Evolutionary conservation across 257 asterid species (phyloP).

Genomic region (Paulownia fortunei): DNA sequence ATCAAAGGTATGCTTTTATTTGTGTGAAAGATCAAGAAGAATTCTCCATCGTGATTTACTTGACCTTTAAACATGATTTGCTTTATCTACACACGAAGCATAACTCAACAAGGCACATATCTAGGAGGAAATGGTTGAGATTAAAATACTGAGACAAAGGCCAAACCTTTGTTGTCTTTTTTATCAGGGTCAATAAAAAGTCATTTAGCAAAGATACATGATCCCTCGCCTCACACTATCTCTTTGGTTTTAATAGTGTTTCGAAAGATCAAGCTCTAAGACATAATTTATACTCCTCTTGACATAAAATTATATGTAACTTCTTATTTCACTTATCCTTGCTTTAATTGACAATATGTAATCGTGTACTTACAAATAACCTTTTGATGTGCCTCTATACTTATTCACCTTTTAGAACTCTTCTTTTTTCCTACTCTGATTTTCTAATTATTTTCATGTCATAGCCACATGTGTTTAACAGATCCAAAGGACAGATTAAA

Average conservation of each 20-base stretch:
- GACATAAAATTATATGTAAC: neutral
- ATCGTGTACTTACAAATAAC: too few relatives aligned
- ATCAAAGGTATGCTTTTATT: slow-evolving; percentile 50
- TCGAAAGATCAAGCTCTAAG: neutral
- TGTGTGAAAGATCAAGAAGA: slow-evolving; percentile 27
- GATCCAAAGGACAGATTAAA: neutral
- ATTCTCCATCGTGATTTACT: neutral
- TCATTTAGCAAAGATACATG: slow-evolving; percentile 18
- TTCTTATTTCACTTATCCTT: too few relatives aligned
- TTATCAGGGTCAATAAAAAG: slow-evolving; percentile 21
- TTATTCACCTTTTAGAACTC: too few relatives aligned
- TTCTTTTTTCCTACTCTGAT: too few relatives aligned
- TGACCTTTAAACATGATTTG: neutral
- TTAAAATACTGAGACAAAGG: slow-evolving; percentile 28
- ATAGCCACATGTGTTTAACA: neutral
- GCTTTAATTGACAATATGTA: too few relatives aligned
- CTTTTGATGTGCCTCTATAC: too few relatives aligned
- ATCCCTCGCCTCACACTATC: neutral
- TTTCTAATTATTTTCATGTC: too few relatives aligned
- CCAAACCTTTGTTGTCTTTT: too few relatives aligned
- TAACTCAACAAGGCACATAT: neutral
- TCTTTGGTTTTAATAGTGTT: neutral
- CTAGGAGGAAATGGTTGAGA: slow-evolving; percentile 16
- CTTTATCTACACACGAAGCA: neutral
- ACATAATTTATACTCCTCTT: neutral